phyloP scores from a whole-genome alignment of 2,329 filamentous ascomycete species.

The Fusarium xylarioides region DNA sequence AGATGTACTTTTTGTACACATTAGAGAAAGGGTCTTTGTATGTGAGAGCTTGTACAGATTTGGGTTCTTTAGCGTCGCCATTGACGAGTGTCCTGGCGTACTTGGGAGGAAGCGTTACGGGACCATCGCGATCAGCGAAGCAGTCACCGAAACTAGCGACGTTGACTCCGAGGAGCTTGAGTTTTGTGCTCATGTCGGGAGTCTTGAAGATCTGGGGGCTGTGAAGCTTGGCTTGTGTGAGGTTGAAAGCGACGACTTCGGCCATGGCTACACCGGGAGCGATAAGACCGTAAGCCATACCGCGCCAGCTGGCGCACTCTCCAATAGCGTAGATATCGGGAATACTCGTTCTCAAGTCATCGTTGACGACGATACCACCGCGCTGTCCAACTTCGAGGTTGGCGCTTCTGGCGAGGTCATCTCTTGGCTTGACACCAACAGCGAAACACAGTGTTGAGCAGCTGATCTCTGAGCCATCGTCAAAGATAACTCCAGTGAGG shows the following conservation, averaged over 20 bases:
- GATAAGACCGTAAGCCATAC: slow-evolving; percentile 87
- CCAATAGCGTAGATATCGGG: slow-evolving; percentile 86
- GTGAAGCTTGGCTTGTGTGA: slow-evolving; percentile 82
- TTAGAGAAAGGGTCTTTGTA: slow-evolving; percentile 90
- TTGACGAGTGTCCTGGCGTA: slow-evolving; percentile 49
- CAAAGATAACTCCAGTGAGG: slow-evolving; percentile 79
- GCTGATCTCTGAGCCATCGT: slow-evolving; percentile 79
- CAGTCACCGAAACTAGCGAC: slow-evolving; percentile 95
- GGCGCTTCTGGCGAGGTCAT: slow-evolving; percentile 75
- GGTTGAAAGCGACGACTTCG: slow-evolving; percentile 88
- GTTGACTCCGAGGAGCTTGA: slow-evolving; percentile 89
- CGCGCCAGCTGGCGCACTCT: slow-evolving; percentile 90
- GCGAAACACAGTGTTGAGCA: slow-evolving; percentile 90
- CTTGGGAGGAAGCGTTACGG: slow-evolving; percentile 74
- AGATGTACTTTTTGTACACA: slow-evolving; percentile 94
- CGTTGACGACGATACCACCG: slow-evolving; percentile 77
- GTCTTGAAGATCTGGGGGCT: slow-evolving; percentile 76
- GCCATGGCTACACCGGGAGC: slow-evolving; percentile 93
- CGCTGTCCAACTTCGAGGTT: slow-evolving; percentile 77
- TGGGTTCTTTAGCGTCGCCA: slow-evolving; percentile 38
- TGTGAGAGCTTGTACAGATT: slow-evolving; percentile 82
- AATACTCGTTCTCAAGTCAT: slow-evolving; percentile 73
- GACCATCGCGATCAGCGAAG: slow-evolving; percentile 88
- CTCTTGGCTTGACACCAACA: slow-evolving; percentile 83
- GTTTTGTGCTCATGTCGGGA: slow-evolving; percentile 89